A percentile compares a stretch with the other conserved stretches of the same genome.
Conservation (phyloP, 768 basidiomycete genomes). For the Kwoniella shandongensis region DNA sequence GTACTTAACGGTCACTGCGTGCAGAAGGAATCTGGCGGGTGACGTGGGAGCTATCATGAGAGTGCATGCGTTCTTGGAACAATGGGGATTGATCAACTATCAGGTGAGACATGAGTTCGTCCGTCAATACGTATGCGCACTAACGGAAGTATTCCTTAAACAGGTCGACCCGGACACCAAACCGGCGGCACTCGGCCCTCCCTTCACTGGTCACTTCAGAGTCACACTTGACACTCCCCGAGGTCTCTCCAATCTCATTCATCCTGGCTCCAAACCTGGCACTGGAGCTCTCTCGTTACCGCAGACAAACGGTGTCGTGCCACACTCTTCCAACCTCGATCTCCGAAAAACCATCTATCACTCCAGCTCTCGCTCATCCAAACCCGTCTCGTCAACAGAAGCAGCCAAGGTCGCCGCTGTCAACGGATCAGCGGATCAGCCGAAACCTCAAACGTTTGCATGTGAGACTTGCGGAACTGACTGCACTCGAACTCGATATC, state of each 20-base stretch:
- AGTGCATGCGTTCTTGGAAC: constrained; percentile 96
- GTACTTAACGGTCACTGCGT: constrained; percentile 96
- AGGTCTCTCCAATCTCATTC: constrained; percentile 85
- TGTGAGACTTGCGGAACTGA: constrained; percentile 96
- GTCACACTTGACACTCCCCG: constrained; percentile 95
- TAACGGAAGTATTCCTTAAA: not conserved
- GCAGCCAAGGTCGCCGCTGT: constrained; percentile 57
- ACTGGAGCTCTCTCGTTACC: constrained; percentile 57
- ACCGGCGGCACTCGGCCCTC: constrained; percentile 89
- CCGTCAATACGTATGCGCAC: not conserved
- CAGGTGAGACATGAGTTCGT: constrained; percentile 66
- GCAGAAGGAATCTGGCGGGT: constrained; percentile 90
- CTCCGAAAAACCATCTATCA: constrained; percentile 85
- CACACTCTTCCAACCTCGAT: constrained; percentile 63
- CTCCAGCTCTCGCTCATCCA: constrained; percentile 73
- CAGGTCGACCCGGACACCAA: constrained; percentile 97
- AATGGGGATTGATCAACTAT: constrained; percentile 99
- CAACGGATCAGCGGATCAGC: constrained; percentile 57
- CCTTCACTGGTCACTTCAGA: constrained; percentile 98
- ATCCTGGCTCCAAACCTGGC: constrained; percentile 55
- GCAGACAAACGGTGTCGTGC: constrained; percentile 43
- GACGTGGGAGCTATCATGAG: constrained; percentile 99
- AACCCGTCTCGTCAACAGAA: constrained; percentile 66
- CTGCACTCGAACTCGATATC: constrained; percentile 83
- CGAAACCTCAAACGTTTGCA: constrained; percentile 60